Evolutionary conservation across 108 stramenopile genomes (phyloP), one percentile per base, ranked within the genome.

Genomic region (Licmophora abbreviata): DNA sequence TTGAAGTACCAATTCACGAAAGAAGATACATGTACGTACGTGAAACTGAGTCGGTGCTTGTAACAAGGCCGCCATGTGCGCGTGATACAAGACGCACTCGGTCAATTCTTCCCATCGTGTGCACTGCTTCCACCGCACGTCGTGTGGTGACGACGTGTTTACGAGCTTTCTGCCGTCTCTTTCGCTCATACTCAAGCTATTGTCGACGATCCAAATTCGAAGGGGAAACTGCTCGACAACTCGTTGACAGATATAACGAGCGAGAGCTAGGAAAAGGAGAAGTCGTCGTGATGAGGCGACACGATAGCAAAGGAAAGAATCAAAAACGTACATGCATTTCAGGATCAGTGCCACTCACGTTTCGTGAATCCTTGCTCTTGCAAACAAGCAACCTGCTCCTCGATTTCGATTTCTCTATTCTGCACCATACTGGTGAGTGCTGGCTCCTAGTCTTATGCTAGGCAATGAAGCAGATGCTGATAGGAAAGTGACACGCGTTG

Each of bases 41-140:
- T 63, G 18, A 53, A 90, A 90, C 20, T 61, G 70, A 10, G 84
- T 85, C 0, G 88, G 81, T 1, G 68, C 72, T 20, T 68, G 54
- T 23, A 90, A 49, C 0, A 57, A 36, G 4, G 77, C 61, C 8
- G 82, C 64, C 53, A 86, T 57, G 42, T 82, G 70, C 6, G 68
- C 76, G 56, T 87, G 83, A 51, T 79, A 83, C 17, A 25, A 37
- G 14, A 88, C 62, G 40, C 76, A 73, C 45, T 81, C 79, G 37
- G 42, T 42, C 24, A 85, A 48, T 57, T 87, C 90, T 32, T 79
- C 73, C 90, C 85, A 87, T 43, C 90, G 64, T 5, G 77, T 79
- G 52, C 78, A 79, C 10, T 27, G 11, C 10, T 3, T 9, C 44
- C n/a, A 46, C 8, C 26, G 14, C 14, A 46, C 25, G 22, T 46